Base-by-base conservation (phyloP, 2,329 filamentous ascomycete genomes). In the Drechslerella coelobrocha region DNA sequence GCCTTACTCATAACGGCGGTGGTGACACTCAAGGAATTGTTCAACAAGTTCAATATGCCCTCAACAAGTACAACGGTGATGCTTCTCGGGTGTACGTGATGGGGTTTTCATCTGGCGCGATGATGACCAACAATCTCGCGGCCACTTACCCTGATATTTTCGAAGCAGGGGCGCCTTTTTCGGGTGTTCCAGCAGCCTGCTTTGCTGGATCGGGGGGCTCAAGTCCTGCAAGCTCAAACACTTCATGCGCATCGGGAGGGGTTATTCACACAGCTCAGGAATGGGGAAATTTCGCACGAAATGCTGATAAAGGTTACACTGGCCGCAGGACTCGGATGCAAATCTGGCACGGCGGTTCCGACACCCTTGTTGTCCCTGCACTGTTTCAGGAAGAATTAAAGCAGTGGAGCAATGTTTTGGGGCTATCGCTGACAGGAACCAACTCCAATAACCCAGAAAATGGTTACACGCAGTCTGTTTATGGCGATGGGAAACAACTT, bases 81-180 rank as follows among this genome's bases (percentile, higher is more conserved):
- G 26, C 76, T 6, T 73, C 56, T 10, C 77, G 77, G 6, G 76
- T 78, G 0, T 78, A 78, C 62, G 76, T 77, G 21, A 76, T 77
- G 1, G 78, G 78, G 2, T 60, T 77, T 2, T 78, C 77, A 7
- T 78, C 76, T 0, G 78, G 78, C 3, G 77, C 77, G 2, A 78
- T 78, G 77, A 78, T 78, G 77, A 77, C 0, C 80, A 83, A 83
- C 71, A 81, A 83, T 73, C 76, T 84, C 39, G 78, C 79, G 0
- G 82, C 80, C 1, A 78, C 79, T 0, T 84, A 83, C 74, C 82
- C 82, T 0, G 81, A 83, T 21, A 68, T 83, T 26, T 82, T 84
- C 72, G 78, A 77, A 0, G 82, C 81, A 0, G 82, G 78, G 1
- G 78, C 79, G 6, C 80, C 77, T 10, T 83, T 81, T 76, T 78